A percentile compares a stretch with the other conserved stretches of the same genome.
Evolutionary conservation across 805 yeast species (phyloP).

Genomic region (Candida taoyuanica): DNA sequence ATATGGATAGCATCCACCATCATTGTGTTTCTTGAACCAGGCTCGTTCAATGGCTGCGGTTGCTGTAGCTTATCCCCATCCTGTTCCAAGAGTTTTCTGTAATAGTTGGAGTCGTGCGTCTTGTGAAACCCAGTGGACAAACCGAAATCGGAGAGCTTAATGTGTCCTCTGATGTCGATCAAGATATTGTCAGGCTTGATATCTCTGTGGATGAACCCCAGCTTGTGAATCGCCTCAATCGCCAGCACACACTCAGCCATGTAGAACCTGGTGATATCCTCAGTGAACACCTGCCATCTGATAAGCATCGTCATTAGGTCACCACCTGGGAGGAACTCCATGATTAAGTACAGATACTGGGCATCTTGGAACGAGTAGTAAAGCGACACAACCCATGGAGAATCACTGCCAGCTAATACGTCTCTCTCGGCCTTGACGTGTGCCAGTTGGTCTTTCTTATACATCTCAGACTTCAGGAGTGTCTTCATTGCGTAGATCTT

Average conservation of each 20-base stretch:
- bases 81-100: conserved; percentile 67
- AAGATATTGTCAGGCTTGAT: conserved; percentile 95
- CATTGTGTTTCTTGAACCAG: conserved; percentile 63
- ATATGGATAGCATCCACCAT: conserved; percentile 92
- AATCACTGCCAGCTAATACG: conserved; percentile 87
- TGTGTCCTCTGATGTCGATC: conserved; percentile 83
- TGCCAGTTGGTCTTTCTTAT: conserved; percentile 89
- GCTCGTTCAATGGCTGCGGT: conserved; percentile 30
- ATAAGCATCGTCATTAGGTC: conserved; percentile 92
- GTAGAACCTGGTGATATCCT: conserved; percentile 94
- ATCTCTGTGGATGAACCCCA: conserved; percentile 96
- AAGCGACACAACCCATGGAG: conserved; percentile 93
- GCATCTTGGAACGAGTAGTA: conserved; percentile 94
- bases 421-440: conserved; percentile 97
- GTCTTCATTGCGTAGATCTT: conserved; percentile 95
- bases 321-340: conserved; percentile 99
- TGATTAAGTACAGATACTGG: conserved; percentile 86
- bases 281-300: conserved; percentile 88
- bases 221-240: conserved; percentile 87
- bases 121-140: conserved; percentile 95
- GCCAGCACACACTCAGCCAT: conserved; percentile 96
- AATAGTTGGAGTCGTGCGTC: conserved; percentile 86
- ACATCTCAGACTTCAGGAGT: conserved; percentile 75
- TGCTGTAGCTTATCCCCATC: conserved; percentile 45
- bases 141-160: conserved; percentile 93